Evolutionary conservation across 345 rosid species (phyloP), one percentile per base, ranked within the genome.

Genomic region (Boechera stricta): DNA sequence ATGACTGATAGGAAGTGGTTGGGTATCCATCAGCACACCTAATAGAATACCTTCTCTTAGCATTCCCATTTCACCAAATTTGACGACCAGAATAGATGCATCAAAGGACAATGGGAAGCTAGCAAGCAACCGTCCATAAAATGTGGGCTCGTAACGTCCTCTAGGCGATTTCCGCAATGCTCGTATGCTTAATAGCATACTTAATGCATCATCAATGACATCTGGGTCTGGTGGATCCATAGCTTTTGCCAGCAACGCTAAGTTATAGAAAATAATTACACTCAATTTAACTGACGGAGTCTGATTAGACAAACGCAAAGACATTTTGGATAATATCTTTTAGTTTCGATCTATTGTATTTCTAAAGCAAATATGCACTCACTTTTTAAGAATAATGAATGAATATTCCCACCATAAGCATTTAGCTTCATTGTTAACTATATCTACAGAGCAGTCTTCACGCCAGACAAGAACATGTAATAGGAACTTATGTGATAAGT

Each of bases 1-100:
- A 81, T 73, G 93, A 81, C 77, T 66, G 72, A 94, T 90, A 10
- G 97, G 96, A 41, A 84, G 87, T 58, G 98, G 98, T 71, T 79
- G 94, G 21, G 82, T 81, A 82, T 94, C 97, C 93, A 87, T 89
- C 85, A 94, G 77, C 80, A 89, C 76, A 72, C 94, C 98, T 67
- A 94, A 76, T 55, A 94, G 82, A 83, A 94, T 87, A 72, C 98
- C 98, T 81, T 94, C 94, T 29, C 87, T 88, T 82, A 94, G 82
- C 88, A 90, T 79, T 79, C 96, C 96, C 73, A 84, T 71, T 48
- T 85, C 88, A 66, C 97, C 98, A 83, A 94, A 91, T 84, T 94
- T 94, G 67, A 89, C 83, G 13, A 84, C 88, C 33, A 91, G 85
- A 55, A 89, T 74, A 45, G 96, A 85, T 41, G 96, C 93, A 81